Percentiles rank a stretch among this genome's conserved stretches.
Conservation (phyloP, 2,329 filamentous ascomycete species). For the Monosporascus sp. region DNA sequence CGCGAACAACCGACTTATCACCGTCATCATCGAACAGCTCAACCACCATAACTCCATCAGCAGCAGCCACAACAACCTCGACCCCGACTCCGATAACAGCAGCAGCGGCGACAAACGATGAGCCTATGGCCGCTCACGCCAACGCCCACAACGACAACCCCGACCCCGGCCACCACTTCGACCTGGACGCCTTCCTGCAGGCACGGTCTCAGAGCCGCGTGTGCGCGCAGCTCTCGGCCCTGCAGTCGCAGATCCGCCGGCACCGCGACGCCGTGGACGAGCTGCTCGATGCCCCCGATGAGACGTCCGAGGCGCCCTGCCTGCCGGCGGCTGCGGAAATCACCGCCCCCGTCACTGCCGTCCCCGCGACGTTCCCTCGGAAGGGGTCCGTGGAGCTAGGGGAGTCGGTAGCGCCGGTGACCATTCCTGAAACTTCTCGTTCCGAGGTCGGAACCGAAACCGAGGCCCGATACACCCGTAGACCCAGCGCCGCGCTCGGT, state of each 20-base stretch:
- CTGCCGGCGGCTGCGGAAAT: slow-evolving; percentile 4
- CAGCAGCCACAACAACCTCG: too few species aligned
- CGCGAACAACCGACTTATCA: too few species aligned
- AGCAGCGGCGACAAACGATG: not conserved
- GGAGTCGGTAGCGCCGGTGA: not conserved
- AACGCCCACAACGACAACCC: slow-evolving; percentile 8
- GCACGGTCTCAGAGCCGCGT: slow-evolving; percentile 43
- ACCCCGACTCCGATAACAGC: not conserved
- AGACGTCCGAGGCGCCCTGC: slow-evolving; percentile 12
- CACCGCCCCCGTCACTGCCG: not conserved
- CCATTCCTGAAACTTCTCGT: too few species aligned
- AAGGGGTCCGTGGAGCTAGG: not conserved
- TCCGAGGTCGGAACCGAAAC: too few species aligned
- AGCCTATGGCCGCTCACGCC: not conserved
- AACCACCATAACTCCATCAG: too few species aligned
- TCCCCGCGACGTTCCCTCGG: not conserved
- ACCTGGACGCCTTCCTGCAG: slow-evolving; percentile 33
- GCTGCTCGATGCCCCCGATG: slow-evolving; percentile 26
- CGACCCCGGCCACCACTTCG: slow-evolving; percentile 15
- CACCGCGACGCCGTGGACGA: slow-evolving; percentile 43
- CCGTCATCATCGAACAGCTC: too few species aligned
- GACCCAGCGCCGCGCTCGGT: too few species aligned
- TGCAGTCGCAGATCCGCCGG: slow-evolving; percentile 43
- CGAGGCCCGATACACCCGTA: too few species aligned
- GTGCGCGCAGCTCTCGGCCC: slow-evolving; percentile 40